A percentile compares a stretch with the other conserved stretches of the same genome.
phyloP scores from a whole-genome alignment of 768 basidiomycete genomes.

The Fomitopsis pulvina region DNA sequence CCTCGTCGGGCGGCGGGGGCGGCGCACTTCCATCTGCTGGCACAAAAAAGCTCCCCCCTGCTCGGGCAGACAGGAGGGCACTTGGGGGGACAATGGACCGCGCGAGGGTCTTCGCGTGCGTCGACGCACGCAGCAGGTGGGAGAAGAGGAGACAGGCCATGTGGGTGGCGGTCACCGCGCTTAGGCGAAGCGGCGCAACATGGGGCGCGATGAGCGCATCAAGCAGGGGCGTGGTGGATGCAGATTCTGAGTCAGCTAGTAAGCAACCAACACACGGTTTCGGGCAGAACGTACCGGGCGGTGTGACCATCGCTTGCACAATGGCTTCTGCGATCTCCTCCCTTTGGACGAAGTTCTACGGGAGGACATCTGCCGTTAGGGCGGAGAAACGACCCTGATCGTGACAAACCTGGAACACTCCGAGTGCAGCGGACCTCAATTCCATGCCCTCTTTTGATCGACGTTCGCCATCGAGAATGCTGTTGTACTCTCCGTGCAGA shows the following conservation, averaged over 20 bases:
- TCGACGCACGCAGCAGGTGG: slow-evolving; percentile 66
- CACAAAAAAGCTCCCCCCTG: slow-evolving; percentile 51
- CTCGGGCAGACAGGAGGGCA: slow-evolving; percentile 23
- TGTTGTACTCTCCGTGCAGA: slow-evolving; percentile 84
- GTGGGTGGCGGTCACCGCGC: slow-evolving; percentile 57
- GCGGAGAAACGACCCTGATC: neutral
- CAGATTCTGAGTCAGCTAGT: slow-evolving; percentile 15
- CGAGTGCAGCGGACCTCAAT: slow-evolving; percentile 68
- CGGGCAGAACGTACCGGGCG: slow-evolving; percentile 34
- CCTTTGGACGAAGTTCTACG: slow-evolving; percentile 69
- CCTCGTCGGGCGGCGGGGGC: slow-evolving; percentile 26
- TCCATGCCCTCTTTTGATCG: slow-evolving; percentile 63
- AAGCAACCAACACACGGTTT: neutral
- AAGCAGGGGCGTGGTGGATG: slow-evolving; percentile 59
- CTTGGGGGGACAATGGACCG: slow-evolving; percentile 55
- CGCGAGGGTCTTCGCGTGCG: slow-evolving; percentile 56
- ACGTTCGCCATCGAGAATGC: slow-evolving; percentile 47
- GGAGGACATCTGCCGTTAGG: slow-evolving; percentile 5
- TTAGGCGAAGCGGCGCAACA: slow-evolving; percentile 50
- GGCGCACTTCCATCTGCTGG: slow-evolving; percentile 54
- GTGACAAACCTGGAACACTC: slow-evolving; percentile 69
- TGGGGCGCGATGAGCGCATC: slow-evolving; percentile 62
- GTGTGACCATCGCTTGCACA: slow-evolving; percentile 65
- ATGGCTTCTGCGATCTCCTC: slow-evolving; percentile 67
- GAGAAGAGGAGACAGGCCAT: slow-evolving; percentile 75